Conservation (phyloP, 805 yeast species). For the Sugiyamaella valdiviana region DNA sequence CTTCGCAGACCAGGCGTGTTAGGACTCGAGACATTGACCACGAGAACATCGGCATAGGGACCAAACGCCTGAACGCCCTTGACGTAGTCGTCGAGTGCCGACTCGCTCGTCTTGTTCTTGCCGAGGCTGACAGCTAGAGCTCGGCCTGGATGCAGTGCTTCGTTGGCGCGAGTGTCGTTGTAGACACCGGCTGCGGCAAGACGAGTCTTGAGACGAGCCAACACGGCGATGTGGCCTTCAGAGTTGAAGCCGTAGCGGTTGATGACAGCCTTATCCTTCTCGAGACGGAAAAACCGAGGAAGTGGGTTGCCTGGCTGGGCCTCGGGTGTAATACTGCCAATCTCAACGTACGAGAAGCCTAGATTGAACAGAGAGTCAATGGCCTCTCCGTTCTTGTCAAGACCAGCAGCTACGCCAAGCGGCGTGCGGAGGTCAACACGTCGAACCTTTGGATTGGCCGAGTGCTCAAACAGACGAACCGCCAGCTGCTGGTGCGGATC, state of each 20-base stretch:
- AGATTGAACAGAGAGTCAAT: conserved; percentile 68
- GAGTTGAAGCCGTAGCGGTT: conserved; percentile 95
- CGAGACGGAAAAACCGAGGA: conserved; percentile 85
- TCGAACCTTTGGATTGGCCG: conserved; percentile 25
- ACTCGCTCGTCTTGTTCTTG: conserved; percentile 89
- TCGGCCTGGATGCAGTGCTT: conserved; percentile 56
- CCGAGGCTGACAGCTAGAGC: conserved; percentile 82
- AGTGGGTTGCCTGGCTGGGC: conserved; percentile 94
- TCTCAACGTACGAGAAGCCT: conserved; percentile 87
- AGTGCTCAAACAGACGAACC: conserved; percentile 25
- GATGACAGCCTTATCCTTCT: conserved; percentile 82
- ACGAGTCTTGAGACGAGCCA: conserved; percentile 61
- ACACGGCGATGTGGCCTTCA: conserved; percentile 72
- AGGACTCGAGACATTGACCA: conserved; percentile 89
- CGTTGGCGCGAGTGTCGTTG: conserved; percentile 32
- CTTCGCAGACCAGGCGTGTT: conserved; percentile 93
- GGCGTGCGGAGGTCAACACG: conserved; percentile 55
- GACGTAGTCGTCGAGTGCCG: conserved; percentile 68
- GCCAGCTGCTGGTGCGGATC: conserved; percentile 29
- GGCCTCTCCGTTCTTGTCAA: conserved; percentile 90
- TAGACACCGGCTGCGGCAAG: conserved; percentile 40
- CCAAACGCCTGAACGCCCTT: conserved; percentile 80
- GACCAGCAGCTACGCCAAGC: conserved; percentile 91
- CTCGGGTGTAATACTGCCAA: conserved; percentile 87
- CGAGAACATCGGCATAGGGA: conserved; percentile 78